Percentiles rank a stretch among this genome's conserved stretches.
These are phyloP conservation scores for Epichloe gansuensis DNA, from an alignment of 2,329 filamentous ascomycete species.

Conservation along the genomic window DNA sequence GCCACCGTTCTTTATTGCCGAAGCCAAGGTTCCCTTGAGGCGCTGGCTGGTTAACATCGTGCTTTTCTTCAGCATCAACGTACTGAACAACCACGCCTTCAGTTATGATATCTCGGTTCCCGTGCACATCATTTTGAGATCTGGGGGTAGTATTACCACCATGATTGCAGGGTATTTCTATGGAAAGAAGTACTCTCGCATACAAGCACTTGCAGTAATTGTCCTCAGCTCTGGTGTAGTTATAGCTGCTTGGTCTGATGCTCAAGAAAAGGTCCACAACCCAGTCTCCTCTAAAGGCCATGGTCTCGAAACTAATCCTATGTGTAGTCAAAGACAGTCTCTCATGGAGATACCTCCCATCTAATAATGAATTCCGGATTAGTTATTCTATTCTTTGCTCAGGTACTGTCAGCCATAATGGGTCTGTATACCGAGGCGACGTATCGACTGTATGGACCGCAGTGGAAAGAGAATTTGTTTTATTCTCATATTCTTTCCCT, in stretches of 20 bases:
- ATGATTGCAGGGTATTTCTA: slow-evolving; percentile 82
- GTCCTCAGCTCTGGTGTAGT: slow-evolving; percentile 80
- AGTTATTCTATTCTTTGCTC: slow-evolving; percentile 71
- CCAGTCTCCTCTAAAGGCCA: neutral
- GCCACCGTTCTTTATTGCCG: slow-evolving; percentile 60
- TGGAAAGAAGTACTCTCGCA: slow-evolving; percentile 70
- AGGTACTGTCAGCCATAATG: slow-evolving; percentile 86
- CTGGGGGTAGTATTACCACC: slow-evolving; percentile 89
- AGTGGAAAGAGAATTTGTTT: slow-evolving; percentile 94
- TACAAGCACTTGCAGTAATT: slow-evolving; percentile 71
- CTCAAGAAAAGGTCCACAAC: slow-evolving; percentile 60
- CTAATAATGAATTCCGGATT: slow-evolving; percentile 51
- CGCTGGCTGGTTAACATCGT: slow-evolving; percentile 83
- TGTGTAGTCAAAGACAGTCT: neutral
- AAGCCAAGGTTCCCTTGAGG: slow-evolving; percentile 67
- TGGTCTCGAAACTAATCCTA: neutral
- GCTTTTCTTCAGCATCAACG: slow-evolving; percentile 86
- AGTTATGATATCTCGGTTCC: slow-evolving; percentile 94
- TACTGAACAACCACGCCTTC: slow-evolving; percentile 96
- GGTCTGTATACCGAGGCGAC: slow-evolving; percentile 89
- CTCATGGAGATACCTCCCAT: slow-evolving; percentile 6
- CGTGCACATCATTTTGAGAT: slow-evolving; percentile 90
- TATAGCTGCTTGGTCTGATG: slow-evolving; percentile 80
- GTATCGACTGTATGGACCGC: slow-evolving; percentile 72
- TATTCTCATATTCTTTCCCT: slow-evolving; percentile 73